These are phyloP conservation scores for Lonicera japonica DNA, from an alignment of 129 eudicot species.

Conservation along the genomic window DNA sequence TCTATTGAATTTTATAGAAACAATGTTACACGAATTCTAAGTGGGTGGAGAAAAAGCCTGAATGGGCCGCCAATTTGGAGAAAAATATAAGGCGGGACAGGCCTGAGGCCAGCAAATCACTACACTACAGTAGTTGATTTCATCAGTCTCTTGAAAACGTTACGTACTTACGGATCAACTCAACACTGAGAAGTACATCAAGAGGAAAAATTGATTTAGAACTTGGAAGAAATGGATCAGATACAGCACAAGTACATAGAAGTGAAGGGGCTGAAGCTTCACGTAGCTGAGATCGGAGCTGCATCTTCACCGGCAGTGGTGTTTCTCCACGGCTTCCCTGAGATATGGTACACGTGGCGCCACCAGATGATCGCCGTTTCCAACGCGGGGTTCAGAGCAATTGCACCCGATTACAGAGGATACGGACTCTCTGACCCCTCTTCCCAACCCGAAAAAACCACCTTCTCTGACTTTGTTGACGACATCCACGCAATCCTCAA, in stretches of 20 bases:
- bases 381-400: slow-evolving; percentile 10
- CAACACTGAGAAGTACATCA: no score
- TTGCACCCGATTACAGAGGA: slow-evolving; percentile 13
- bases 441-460: slow-evolving; percentile 25
- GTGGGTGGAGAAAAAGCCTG: no score
- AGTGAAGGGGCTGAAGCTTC: slow-evolving; percentile 12
- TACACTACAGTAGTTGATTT: not conserved
- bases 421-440: slow-evolving; percentile 19
- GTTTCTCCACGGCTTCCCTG: slow-evolving; percentile 15
- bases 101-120: not conserved
- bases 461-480: slow-evolving; percentile 21
- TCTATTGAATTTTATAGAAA: no score
- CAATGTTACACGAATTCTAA: no score
- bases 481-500: slow-evolving; percentile 28
- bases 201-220: no score
- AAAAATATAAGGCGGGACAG: no score
- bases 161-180: no score
- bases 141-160: no score
- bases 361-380: slow-evolving; percentile 12
- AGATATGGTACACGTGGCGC: slow-evolving; percentile 20
- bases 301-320: not conserved
- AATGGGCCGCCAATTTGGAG: no score
- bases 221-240: slow-evolving; percentile 1
- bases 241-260: slow-evolving; percentile 12
- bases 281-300: slow-evolving; percentile 10